These are phyloP conservation scores for Zymoseptoria tritici DNA, from an alignment of 2,329 filamentous ascomycete genomes.

Conservation along the genomic window DNA sequence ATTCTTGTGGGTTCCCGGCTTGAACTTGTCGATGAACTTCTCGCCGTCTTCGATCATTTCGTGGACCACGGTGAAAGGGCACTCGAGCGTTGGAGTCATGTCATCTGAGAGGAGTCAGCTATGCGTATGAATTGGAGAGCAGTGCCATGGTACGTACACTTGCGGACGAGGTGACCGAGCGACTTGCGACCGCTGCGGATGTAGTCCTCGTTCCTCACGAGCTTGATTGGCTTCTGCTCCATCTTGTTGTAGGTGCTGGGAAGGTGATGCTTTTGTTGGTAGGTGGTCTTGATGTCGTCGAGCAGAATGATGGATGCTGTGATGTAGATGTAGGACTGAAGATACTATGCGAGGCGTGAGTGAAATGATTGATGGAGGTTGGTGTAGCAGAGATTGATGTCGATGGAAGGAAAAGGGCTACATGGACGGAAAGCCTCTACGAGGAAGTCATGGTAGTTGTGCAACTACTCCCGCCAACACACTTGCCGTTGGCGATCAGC, in stretches of 20 bases:
- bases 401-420: not conserved
- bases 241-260: constrained; percentile 17
- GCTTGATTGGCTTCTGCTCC: constrained; percentile 14
- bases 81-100: constrained; percentile 16
- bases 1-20: constrained; percentile 4
- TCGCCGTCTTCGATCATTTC: constrained; percentile 7
- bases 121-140: not conserved
- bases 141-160: constrained; percentile 11
- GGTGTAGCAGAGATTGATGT: not conserved
- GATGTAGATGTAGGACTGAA: not conserved
- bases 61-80: constrained; percentile 15
- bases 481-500: not conserved
- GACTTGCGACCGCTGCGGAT: constrained; percentile 14
- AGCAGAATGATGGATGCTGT: constrained; percentile 6
- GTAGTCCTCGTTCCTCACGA: constrained; percentile 23
- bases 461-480: not conserved
- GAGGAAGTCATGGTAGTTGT: not conserved
- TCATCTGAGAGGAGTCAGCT: constrained; percentile 6
- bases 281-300: constrained; percentile 15
- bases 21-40: constrained; percentile 7
- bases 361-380: not conserved
- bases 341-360: not conserved
- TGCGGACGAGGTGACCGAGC: constrained; percentile 18
- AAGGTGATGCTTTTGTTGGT: constrained; percentile 16
- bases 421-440: not conserved